These are phyloP conservation scores for Paramecium pentaurelia DNA, from an alignment of 73 alveolate genomes.

Conservation along the genomic window DNA sequence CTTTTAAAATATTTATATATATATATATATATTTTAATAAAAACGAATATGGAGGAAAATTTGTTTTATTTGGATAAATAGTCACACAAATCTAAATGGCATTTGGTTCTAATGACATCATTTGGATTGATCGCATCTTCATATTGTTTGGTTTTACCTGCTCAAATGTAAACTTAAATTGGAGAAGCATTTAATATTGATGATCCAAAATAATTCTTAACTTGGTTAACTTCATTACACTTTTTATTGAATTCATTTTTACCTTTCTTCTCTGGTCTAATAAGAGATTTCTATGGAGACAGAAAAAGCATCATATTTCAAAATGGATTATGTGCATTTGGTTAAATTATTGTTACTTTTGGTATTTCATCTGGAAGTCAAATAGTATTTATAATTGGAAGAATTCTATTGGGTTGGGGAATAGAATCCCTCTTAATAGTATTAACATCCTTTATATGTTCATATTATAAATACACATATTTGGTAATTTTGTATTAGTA, in stretches of 20 bases:
- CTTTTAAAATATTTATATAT: background rate
- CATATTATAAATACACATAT: background rate
- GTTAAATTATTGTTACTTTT: constrained; percentile 1
- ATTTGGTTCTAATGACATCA: background rate
- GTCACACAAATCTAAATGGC: background rate
- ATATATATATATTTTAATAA: background rate
- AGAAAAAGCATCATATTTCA: background rate
- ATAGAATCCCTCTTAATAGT: constrained; percentile 11
- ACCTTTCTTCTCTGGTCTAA: constrained; percentile 1
- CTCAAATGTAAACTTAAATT: background rate
- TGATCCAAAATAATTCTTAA: background rate
- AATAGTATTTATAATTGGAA: background rate
- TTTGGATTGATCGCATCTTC: constrained; percentile 28
- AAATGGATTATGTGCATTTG: background rate
- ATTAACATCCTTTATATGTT: constrained; percentile 2
- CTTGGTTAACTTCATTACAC: background rate
- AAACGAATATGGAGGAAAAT: background rate
- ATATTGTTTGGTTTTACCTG: constrained; percentile 7
- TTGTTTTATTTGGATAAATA: background rate
- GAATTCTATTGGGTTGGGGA: constrained; percentile 37
- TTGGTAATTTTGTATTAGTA: background rate
- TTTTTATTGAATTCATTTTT: background rate
- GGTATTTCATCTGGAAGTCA: background rate
- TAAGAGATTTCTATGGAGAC: background rate
- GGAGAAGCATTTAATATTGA: constrained; percentile 19